Percentiles rank a stretch among this genome's conserved stretches.
Conservation (phyloP, 306 rosid genomes). For the Carpinus fangiana region DNA sequence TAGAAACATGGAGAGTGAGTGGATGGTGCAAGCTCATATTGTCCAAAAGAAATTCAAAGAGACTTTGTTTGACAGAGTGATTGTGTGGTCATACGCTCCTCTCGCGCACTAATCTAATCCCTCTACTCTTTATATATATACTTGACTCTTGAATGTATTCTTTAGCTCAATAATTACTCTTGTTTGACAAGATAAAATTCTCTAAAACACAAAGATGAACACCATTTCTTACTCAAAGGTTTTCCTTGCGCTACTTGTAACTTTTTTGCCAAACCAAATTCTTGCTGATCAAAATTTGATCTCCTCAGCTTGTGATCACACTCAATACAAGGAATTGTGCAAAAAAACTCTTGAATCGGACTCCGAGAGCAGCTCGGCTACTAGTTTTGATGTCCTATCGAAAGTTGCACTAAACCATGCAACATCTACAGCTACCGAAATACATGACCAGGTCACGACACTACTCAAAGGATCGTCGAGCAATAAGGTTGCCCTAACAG, state of each 20-base stretch:
- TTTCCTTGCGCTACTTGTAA: background rate
- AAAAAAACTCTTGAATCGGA: background rate
- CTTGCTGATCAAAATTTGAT: background rate
- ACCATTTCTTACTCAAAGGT: background rate
- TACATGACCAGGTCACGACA: background rate
- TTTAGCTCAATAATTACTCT: no score
- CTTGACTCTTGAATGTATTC: no score
- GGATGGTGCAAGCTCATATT: background rate
- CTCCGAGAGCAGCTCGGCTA: background rate
- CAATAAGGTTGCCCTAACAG: background rate
- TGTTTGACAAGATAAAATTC: no score
- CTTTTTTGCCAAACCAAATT: background rate
- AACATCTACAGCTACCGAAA: background rate
- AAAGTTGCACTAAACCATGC: conserved; percentile 1
- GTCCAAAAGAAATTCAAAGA: background rate
- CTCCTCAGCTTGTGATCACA: background rate
- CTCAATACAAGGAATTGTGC: conserved; percentile 9
- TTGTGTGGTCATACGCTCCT: background rate
- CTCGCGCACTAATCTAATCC: background rate
- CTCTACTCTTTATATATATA: background rate
- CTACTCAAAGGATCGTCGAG: background rate
- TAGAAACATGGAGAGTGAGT: background rate
- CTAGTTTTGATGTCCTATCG: background rate
- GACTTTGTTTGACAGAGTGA: background rate
- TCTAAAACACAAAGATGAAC: background rate